Conservation (phyloP, 2,329 filamentous ascomycete genomes). For the Acrocalymma vagum region DNA sequence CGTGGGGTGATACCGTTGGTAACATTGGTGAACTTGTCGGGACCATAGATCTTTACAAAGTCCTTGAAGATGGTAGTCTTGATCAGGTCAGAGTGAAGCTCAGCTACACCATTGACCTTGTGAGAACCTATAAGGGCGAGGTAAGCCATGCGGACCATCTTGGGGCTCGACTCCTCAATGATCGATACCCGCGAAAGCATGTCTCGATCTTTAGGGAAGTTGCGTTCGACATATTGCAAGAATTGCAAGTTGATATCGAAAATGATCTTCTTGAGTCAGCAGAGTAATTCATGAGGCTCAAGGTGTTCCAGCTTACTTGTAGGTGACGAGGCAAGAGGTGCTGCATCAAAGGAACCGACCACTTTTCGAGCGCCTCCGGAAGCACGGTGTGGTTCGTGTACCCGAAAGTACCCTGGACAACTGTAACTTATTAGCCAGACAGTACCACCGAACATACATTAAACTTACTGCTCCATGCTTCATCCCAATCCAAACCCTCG, state of each 20-base stretch:
- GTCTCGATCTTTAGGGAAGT: conserved; percentile 88
- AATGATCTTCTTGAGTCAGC: conserved; percentile 70
- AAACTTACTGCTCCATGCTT: conserved; percentile 82
- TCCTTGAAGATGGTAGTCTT: conserved; percentile 99
- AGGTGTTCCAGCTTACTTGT: conserved; percentile 56
- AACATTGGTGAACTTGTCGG: conserved; percentile 98
- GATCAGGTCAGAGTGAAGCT: conserved; percentile 96
- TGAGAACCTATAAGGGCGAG: conserved; percentile 96
- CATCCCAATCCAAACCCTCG: conserved; percentile 92
- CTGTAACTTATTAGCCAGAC: conserved; percentile 33
- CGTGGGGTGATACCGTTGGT: conserved; percentile 98
- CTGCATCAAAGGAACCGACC: conserved; percentile 92
- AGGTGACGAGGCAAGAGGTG: conserved; percentile 92
- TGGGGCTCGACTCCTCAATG: conserved; percentile 94
- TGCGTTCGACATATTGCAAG: conserved; percentile 87
- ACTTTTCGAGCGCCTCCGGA: conserved; percentile 96
- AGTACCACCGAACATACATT: no score
- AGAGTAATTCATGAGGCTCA: background rate
- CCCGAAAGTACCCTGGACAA: conserved; percentile 74
- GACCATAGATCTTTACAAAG: conserved; percentile 93
- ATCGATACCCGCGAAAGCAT: conserved; percentile 90
- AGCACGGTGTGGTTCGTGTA: conserved; percentile 99
- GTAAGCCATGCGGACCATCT: conserved; percentile 98
- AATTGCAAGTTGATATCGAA: conserved; percentile 98
- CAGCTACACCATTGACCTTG: conserved; percentile 98